Evolutionary conservation across 1,284 basidiomycete genomes (phyloP).

Genomic region (Pascua guehoae): DNA sequence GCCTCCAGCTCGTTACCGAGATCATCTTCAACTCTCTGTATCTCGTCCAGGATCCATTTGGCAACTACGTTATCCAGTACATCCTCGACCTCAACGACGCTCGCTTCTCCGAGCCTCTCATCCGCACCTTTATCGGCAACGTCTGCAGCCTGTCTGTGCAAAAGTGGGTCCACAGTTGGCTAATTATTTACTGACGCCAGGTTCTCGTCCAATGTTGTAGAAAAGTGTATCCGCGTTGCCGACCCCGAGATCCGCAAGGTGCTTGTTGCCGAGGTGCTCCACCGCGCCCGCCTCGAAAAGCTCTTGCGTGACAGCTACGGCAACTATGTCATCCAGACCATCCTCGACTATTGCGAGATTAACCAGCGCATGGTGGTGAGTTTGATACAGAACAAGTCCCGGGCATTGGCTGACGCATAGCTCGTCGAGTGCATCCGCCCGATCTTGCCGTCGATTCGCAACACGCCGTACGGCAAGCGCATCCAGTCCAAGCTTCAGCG

Average conservation of each 20-base stretch:
- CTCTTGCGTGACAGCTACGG: constrained; percentile 89
- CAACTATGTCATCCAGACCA: constrained; percentile 93
- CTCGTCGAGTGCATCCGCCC: constrained; percentile 94
- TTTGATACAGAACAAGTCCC: constrained; percentile 3
- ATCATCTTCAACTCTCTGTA: constrained; percentile 98
- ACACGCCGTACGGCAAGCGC: constrained; percentile 95
- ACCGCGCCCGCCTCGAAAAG: constrained; percentile 91
- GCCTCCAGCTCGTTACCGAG: constrained; percentile 95
- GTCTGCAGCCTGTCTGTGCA: constrained; percentile 97
- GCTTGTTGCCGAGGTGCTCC: constrained; percentile 92
- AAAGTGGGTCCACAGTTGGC: constrained; percentile 83
- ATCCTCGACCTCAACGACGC: constrained; percentile 97
- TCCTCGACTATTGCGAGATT: constrained; percentile 90
- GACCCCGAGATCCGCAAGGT: constrained; percentile 91
- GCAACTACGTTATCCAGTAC: constrained; percentile 64
- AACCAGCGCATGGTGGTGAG: constrained; percentile 64
- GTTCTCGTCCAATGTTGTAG: constrained; percentile 40
- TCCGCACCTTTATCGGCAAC: constrained; percentile 95
- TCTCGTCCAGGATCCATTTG: constrained; percentile 97
- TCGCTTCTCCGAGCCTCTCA: constrained; percentile 94
- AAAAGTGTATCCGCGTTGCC: constrained; percentile 92
- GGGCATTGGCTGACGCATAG: constrained; percentile 47
- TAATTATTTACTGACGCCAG: constrained; percentile 9
- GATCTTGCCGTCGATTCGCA: constrained; percentile 91
- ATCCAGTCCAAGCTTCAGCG: constrained; percentile 96